Base-by-base conservation (phyloP, 2,329 filamentous ascomycete genomes). In the Cadophora gregata region DNA sequence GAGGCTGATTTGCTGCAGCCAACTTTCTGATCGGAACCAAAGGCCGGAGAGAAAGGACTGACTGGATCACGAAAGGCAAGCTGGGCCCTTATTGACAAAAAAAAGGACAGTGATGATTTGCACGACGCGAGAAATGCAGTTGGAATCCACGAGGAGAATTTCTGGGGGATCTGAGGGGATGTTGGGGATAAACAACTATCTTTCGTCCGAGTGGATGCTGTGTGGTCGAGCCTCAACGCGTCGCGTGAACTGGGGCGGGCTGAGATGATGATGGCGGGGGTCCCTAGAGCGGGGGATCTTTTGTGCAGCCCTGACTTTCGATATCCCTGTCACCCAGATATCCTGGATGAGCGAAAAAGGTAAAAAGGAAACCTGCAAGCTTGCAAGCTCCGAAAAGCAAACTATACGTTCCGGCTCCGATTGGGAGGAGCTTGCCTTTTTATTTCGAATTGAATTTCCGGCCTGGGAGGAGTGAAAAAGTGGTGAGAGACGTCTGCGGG, bases 201-300 rank as follows among this genome's bases (percentile, higher is more conserved):
- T 58, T 63, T 58, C 38, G 24, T 50, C 25, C 25, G 31, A 58
- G 53, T 60, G 58, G 58, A 47, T 59, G 33, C 14, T 50, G 53
- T 51, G 51, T 58, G 62, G 51, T 58, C 51, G 55, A 60, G 38
- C 55, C 62, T 59, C 47, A 51, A 53, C 62, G 62, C 62, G 62
- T 51, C 62, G 55, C 62, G 55, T 64, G 55, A 45, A 33, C 62
- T 12, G 55, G 53, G 53, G 53, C 21, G 31, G 50, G 7, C 16
- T 56, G 51, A 56, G 36, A 31, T 21, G 29, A 38, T 58, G 53
- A 25, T 58, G 55, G 59, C 31, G 31, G 59, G 45, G 59, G 47
- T 42, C 29, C 59, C 38, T 51, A 19, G 55, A 14, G 58, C 58
- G 38, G 58, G 38, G 38, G 27, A 21, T 47, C 19, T 47, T 21